These are phyloP conservation scores for Epichloe typhina DNA, from an alignment of 2,329 filamentous ascomycete species.

Conservation along the genomic window DNA sequence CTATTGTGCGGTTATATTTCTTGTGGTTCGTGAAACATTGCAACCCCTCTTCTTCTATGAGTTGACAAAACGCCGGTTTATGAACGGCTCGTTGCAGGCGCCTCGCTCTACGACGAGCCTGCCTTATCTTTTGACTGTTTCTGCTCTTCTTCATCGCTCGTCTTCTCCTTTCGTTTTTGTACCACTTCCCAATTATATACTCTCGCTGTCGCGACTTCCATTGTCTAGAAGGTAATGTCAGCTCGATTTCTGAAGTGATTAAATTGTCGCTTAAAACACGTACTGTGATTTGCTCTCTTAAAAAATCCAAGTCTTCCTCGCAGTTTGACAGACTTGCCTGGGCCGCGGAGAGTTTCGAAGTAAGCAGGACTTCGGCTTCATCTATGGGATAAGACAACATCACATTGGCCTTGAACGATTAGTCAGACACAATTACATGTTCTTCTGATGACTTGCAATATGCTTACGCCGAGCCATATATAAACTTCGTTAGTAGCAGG, in stretches of 20 bases:
- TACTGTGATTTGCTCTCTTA: slow-evolving; percentile 93
- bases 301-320: slow-evolving; percentile 90
- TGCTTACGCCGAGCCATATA: slow-evolving; percentile 75
- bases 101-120: neutral
- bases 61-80: neutral
- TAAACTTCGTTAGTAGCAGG: slow-evolving; percentile 83
- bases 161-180: slow-evolving; percentile 84
- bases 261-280: slow-evolving; percentile 16
- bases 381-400: slow-evolving; percentile 91
- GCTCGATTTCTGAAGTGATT: slow-evolving; percentile 1
- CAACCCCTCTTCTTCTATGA: neutral
- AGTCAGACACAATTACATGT: neutral
- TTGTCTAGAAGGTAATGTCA: slow-evolving; percentile 45
- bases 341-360: slow-evolving; percentile 65
- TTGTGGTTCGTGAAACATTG: neutral
- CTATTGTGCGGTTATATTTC: neutral
- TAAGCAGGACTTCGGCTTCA: slow-evolving; percentile 70
- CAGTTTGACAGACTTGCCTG: slow-evolving; percentile 73
- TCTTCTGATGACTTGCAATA: neutral
- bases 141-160: slow-evolving; percentile 39
- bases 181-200: slow-evolving; percentile 99
- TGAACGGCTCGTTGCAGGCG: neutral
- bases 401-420: slow-evolving; percentile 61
- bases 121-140: slow-evolving; percentile 23
- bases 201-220: slow-evolving; percentile 89